Base-by-base conservation (phyloP, 176 grass and related monocot genomes). In the Carex scoparia region DNA sequence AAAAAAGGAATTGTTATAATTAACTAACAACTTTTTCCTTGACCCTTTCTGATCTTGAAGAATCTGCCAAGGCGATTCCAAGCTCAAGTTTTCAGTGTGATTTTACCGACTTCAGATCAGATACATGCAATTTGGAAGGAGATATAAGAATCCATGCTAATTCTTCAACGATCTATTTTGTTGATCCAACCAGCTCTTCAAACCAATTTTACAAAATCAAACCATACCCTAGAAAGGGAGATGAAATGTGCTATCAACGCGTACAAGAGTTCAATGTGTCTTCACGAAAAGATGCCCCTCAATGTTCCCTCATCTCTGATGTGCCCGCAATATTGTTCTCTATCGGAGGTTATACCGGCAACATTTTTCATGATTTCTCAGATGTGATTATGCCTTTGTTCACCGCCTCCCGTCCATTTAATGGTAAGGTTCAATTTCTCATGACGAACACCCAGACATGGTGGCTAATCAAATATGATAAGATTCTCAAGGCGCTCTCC, bases 301-400 rank as follows among this genome's bases (percentile, higher is more conserved):
- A 55, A 88, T 95, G 93, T 82, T 87, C 86, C 0, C 0, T 0
- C 28, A 4, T 32, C 64, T 94, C 94, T 69, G 11, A 38, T 0
- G 32, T 84, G 6, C 87, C 96, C 0, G 96, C 88, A 2, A 72
- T 99, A 7, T 78, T 89, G 28, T 99, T 99, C 85, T 92, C 96
- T 0, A 88, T 91, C 40, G 89, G 91, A 82, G 96, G 96, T 19
- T 95, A 99, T 91, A 92, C 96, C 1, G 96, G 96, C 31, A 95
- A 99, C 86, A 91, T 99, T 74, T 99, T 99, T 89, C 96, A 99
- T 87, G 96, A 99, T 92, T 99, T 99, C 89, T 91, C 91, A 48
- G 93, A 99, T 86, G 91, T 99, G 62, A 72, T 99, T 0, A 86
- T 99, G 8, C 96, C 96, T 14, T 87, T 99, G 3, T 99, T 85